phyloP scores from a whole-genome alignment of 108 stramenopile genomes.

The Stephanodiscus triporus region DNA sequence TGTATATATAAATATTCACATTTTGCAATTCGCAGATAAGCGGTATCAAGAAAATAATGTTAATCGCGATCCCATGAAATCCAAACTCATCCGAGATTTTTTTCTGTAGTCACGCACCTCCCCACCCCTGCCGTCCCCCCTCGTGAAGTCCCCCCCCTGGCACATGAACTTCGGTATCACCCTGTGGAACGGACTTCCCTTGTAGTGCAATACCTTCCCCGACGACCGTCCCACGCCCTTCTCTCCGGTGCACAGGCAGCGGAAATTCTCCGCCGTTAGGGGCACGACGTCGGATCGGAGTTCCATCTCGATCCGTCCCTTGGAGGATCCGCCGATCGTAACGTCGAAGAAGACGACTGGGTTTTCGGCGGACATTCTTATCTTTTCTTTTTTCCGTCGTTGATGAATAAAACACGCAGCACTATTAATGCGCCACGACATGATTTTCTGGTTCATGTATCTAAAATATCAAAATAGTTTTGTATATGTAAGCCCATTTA shows the following conservation, averaged over 20 bases:
- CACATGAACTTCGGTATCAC: slow-evolving; percentile 94
- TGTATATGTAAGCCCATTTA: too few species aligned
- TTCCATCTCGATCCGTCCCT: slow-evolving; percentile 87
- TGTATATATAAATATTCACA: not conserved
- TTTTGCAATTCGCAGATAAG: too few species aligned
- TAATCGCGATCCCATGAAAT: not conserved
- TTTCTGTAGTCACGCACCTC: slow-evolving; percentile 14
- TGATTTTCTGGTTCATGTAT: not conserved
- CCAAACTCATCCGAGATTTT: too few species aligned
- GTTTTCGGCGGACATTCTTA: slow-evolving; percentile 47
- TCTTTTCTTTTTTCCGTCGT: not conserved
- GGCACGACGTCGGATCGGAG: slow-evolving; percentile 89
- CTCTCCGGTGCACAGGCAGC: slow-evolving; percentile 82
- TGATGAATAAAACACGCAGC: too few species aligned
- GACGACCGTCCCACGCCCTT: slow-evolving; percentile 68
- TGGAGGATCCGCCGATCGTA: slow-evolving; percentile 78
- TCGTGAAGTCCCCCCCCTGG: slow-evolving; percentile 84
- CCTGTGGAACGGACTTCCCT: slow-evolving; percentile 94
- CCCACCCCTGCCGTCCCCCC: slow-evolving; percentile 71
- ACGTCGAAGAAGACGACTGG: slow-evolving; percentile 97
- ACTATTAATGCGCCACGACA: not conserved
- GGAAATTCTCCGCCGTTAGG: slow-evolving; percentile 87
- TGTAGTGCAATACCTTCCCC: slow-evolving; percentile 83
- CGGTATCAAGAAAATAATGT: too few species aligned
- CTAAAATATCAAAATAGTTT: too few species aligned